phyloP scores from a whole-genome alignment of 495 filamentous ascomycete genomes.

The Xylaria scruposa region DNA sequence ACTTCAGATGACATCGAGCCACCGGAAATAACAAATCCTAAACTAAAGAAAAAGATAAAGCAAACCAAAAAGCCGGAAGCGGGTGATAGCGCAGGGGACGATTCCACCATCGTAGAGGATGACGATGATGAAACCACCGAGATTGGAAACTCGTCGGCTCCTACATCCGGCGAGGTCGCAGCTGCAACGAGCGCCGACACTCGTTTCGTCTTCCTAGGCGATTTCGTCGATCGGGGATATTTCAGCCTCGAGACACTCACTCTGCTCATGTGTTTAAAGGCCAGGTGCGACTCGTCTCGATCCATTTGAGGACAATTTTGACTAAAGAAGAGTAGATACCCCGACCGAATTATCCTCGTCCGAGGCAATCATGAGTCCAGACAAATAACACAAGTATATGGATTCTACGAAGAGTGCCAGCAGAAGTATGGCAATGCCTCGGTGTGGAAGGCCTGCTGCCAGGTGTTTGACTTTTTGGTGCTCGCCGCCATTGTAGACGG shows the following conservation, averaged over 20 bases:
- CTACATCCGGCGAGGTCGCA: slow-evolving; percentile 49
- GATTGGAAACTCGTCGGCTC: slow-evolving; percentile 44
- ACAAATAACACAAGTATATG: slow-evolving; percentile 98
- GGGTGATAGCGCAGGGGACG: slow-evolving; percentile 41
- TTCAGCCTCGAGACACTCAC: slow-evolving; percentile 98
- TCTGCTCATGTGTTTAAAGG: slow-evolving; percentile 92
- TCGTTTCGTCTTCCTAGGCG: slow-evolving; percentile 95
- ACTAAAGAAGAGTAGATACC: slow-evolving; percentile 69
- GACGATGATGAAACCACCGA: slow-evolving; percentile 59
- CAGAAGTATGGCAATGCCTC: slow-evolving; percentile 98
- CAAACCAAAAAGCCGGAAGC: slow-evolving; percentile 48
- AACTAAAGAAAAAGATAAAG: slow-evolving; percentile 79
- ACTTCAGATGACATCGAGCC: slow-evolving; percentile 87
- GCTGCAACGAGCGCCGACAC: slow-evolving; percentile 67
- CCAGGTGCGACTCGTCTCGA: slow-evolving; percentile 68
- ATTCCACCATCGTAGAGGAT: slow-evolving; percentile 52
- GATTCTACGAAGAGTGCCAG: slow-evolving; percentile 98
- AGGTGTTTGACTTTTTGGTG: slow-evolving; percentile 98
- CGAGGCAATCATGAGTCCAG: slow-evolving; percentile 97
- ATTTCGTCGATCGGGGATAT: slow-evolving; percentile 97
- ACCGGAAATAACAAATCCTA: slow-evolving; percentile 84
- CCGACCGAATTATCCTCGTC: slow-evolving; percentile 91
- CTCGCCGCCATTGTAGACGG: slow-evolving; percentile 97
- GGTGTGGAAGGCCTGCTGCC: slow-evolving; percentile 98
- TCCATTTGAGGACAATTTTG: slow-evolving; percentile 2